Base-by-base conservation (phyloP, 2,329 filamentous ascomycete genomes). In the Ascochyta rabiei region DNA sequence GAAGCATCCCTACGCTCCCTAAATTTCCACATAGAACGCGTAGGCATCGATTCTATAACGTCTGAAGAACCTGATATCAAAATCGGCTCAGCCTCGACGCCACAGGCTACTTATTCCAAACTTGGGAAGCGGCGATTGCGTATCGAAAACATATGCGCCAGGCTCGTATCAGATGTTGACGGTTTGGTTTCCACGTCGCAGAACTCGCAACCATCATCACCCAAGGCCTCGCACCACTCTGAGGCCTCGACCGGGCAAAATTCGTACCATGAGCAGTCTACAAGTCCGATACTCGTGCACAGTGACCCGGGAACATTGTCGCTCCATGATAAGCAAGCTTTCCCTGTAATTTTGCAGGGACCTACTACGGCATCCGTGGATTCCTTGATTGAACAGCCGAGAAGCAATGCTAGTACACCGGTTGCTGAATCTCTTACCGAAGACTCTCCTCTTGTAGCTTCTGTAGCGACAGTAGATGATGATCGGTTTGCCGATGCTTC, bases 141-240 rank as follows among this genome's bases (percentile, higher is more conserved):
- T 15, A 75, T 90, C n/a, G 81, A 83, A 15, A 83, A 83, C 45
- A 83, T 91, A 28, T 82, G 84, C 19, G 87, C 86, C 13, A 84
- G 82, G 60, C 72, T 90, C 24, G 85, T 90, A 35, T 88, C 87
- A 3, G 87, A 90, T 62, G 84, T 86, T 16, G 86, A 85, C 41
- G 81, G 86, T 34, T 89, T 90, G 53, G 84, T 86, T 4, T 81
- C 80, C 9, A 72, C 88, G 34, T 82, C 82, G 10, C 81, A 80
- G 37, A 84, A 84, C 4, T 82, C 85, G 1, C 83, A 84, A 1
- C 76, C 84, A 61, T 81, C 82, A 6, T 88, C 86, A 1, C 86
- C 87, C 2, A 74, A 77, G 6, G 78, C 80, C 53, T 79, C 79
- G 4, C 76, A 76, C 43, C 76, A 76, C 43, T 84, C 83, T 2